These are phyloP conservation scores for Phytophthora megakarya DNA, from an alignment of 352 stramenopile species.

Conservation along the genomic window DNA sequence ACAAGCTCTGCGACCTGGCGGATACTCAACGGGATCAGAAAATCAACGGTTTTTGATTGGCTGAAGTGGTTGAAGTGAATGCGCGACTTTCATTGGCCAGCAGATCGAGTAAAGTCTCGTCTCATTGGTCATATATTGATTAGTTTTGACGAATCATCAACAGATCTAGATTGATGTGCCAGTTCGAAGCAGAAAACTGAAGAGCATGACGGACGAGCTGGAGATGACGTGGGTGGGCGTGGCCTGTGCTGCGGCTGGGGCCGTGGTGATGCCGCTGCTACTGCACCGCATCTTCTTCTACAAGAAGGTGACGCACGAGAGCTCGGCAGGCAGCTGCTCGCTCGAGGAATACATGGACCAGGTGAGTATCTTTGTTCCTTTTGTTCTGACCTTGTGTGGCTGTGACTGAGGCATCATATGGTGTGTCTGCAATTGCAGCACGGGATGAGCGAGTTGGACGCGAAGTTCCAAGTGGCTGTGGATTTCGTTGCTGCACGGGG, in stretches of 20 bases:
- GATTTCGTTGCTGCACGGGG: slow-evolving; percentile 58
- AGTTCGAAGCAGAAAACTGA: slow-evolving; percentile 19
- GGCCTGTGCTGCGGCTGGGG: slow-evolving; percentile 35
- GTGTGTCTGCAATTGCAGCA: slow-evolving; percentile 35
- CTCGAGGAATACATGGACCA: slow-evolving; percentile 64
- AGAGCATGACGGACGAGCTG: slow-evolving; percentile 29
- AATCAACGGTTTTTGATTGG: neutral
- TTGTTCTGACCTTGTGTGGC: neutral
- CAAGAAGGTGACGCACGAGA: slow-evolving; percentile 36
- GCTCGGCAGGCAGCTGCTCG: slow-evolving; percentile 43
- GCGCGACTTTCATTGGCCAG: neutral
- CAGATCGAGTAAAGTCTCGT: no score
- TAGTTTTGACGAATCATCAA: neutral
- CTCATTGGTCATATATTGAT: neutral
- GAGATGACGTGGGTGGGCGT: slow-evolving; percentile 49
- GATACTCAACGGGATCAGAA: neutral
- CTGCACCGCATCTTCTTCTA: slow-evolving; percentile 61
- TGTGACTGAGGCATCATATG: slow-evolving; percentile 11
- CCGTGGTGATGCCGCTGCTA: slow-evolving; percentile 53
- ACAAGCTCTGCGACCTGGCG: slow-evolving; percentile 26
- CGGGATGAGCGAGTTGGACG: slow-evolving; percentile 62
- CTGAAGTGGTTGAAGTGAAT: slow-evolving; percentile 30
- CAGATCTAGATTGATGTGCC: neutral
- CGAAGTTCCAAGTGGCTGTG: slow-evolving; percentile 74
- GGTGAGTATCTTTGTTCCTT: slow-evolving; percentile 27